phyloP scores from a whole-genome alignment of 2,329 filamentous ascomycete species.

The Fusarium anthophilum region DNA sequence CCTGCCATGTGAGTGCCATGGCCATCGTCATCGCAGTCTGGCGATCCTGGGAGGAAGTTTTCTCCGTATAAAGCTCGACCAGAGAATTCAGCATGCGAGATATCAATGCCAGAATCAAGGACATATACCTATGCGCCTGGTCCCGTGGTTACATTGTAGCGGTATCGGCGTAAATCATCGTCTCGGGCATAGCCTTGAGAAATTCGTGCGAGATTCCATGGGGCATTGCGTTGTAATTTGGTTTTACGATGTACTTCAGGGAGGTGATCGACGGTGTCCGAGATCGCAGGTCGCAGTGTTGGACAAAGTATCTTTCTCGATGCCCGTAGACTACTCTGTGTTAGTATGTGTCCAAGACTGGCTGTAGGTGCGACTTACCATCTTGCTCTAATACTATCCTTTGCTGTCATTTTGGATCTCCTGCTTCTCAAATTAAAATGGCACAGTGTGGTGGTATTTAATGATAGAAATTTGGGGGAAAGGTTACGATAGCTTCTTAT shows the following conservation, averaged over 20 bases:
- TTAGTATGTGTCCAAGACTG: accelerated
- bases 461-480: accelerated
- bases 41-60: not conserved
- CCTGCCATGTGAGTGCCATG: conserved; percentile 6
- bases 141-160: not conserved
- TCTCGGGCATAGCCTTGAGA: not conserved
- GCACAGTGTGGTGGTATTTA: accelerated
- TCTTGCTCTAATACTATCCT: accelerated
- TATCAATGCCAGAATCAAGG: not conserved
- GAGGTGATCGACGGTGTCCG: too few relatives aligned
- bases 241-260: not conserved
- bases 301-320: too few relatives aligned
- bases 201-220: too few relatives aligned
- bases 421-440: accelerated
- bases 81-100: not conserved
- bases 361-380: not conserved
- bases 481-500: accelerated
- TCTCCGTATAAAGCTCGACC: accelerated
- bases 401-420: accelerated
- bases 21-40: not conserved
- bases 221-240: too few relatives aligned
- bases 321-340: accelerated
- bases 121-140: not conserved
- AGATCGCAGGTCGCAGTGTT: accelerated
- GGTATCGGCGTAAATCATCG: accelerated